Conservation (phyloP, 2,329 filamentous ascomycete genomes). For the Lachnum nothofagi region DNA sequence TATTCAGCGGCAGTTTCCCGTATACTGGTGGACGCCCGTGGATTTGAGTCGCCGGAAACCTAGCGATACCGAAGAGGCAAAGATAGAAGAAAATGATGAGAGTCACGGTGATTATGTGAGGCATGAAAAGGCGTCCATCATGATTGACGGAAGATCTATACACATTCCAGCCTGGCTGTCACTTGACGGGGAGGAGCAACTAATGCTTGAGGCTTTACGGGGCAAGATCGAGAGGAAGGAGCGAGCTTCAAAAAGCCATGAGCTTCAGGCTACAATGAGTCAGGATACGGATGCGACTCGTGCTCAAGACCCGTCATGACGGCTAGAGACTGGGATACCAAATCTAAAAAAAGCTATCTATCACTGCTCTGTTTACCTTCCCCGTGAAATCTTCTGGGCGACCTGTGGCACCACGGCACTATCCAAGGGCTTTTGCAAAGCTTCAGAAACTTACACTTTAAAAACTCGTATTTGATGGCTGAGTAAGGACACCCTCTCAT, state of each 20-base stretch:
- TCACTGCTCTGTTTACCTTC: too few species aligned
- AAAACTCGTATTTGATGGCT: too few species aligned
- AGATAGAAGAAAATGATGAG: neutral
- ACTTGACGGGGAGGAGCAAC: conserved; percentile 21
- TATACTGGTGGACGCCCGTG: conserved; percentile 61
- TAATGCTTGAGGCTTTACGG: conserved; percentile 19
- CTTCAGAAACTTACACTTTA: too few species aligned
- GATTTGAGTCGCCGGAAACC: conserved; percentile 7
- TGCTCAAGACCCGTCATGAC: neutral
- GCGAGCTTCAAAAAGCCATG: too few species aligned
- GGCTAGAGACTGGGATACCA: too few species aligned
- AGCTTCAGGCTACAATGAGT: neutral
- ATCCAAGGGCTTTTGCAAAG: too few species aligned
- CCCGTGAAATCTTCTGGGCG: too few species aligned
- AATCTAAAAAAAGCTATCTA: too few species aligned
- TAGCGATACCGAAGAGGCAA: conserved; percentile 11
- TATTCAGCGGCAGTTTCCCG: conserved; percentile 55
- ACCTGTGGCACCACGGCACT: too few species aligned
- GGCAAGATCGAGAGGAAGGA: conserved; percentile 12
- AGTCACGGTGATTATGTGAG: neutral
- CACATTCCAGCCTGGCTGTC: conserved; percentile 20
- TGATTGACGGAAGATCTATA: conserved; percentile 14
- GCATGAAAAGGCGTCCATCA: conserved; percentile 7
- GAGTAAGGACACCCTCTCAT: too few species aligned
- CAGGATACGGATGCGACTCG: neutral